Percentiles rank a stretch among this genome's conserved stretches.
Evolutionary conservation across 192 early-diverging fungal species (phyloP).

Genomic region (Umbelopsis sp.): DNA sequence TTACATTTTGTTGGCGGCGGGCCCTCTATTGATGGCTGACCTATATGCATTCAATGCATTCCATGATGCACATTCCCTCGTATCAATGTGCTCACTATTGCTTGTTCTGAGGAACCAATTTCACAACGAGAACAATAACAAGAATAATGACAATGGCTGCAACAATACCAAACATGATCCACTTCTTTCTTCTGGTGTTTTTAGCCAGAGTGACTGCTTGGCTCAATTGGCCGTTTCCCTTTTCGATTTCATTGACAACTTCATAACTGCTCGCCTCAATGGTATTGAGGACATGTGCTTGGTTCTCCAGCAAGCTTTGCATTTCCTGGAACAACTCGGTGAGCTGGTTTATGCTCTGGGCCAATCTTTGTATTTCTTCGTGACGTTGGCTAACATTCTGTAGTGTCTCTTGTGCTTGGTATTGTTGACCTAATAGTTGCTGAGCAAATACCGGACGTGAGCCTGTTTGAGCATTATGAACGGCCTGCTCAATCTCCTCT

Average conservation of each 20-base stretch:
- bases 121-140: conserved; percentile 39
- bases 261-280: conserved; percentile 40
- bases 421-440: conserved; percentile 48
- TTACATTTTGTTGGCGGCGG: no score
- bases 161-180: conserved; percentile 54
- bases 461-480: conserved; percentile 44
- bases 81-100: background rate
- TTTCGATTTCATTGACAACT: conserved; percentile 61
- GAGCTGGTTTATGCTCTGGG: conserved; percentile 56
- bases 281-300: conserved; percentile 27
- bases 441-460: conserved; percentile 57
- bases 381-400: conserved; percentile 67
- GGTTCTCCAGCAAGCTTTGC: conserved; percentile 56
- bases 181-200: conserved; percentile 56
- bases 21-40: no score
- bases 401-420: conserved; percentile 41
- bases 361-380: conserved; percentile 59
- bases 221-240: conserved; percentile 59
- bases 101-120: conserved; percentile 23
- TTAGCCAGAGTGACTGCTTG: conserved; percentile 49
- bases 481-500: conserved; percentile 57
- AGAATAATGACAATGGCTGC: conserved; percentile 44
- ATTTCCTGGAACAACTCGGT: conserved; percentile 65
- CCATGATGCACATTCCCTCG: no score
- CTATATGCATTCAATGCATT: no score